A percentile compares a stretch with the other conserved stretches of the same genome.
Evolutionary conservation across 306 rosid genomes (phyloP).

Genomic region (Fagus sylvatica): DNA sequence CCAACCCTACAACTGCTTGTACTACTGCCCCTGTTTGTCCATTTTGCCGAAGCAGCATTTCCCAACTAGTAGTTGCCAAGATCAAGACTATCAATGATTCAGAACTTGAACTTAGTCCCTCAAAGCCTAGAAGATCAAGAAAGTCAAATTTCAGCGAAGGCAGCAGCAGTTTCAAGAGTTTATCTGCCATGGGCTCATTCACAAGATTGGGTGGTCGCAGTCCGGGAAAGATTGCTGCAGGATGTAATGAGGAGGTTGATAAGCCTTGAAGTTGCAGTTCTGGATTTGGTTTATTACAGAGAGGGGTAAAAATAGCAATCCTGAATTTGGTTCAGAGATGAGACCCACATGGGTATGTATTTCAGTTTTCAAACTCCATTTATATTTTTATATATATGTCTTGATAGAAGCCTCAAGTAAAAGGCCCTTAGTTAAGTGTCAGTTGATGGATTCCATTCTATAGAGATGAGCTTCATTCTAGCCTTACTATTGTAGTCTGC

Average conservation of each 20-base stretch:
- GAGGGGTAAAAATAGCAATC: conserved; percentile 16
- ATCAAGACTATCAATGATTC: conserved; percentile 38
- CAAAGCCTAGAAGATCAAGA: conserved; percentile 70
- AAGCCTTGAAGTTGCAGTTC: conserved; percentile 32
- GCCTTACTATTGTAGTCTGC: conserved; percentile 15
- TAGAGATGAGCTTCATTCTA: conserved; percentile 10
- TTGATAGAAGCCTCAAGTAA: neutral
- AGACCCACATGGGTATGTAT: conserved; percentile 17
- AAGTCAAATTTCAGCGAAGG: conserved; percentile 85
- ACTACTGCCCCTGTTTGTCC: conserved; percentile 69
- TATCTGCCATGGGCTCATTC: conserved; percentile 72
- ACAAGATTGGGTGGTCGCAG: conserved; percentile 58
- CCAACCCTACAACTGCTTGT: conserved; percentile 45
- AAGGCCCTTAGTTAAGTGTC: neutral
- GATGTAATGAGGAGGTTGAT: conserved; percentile 40
- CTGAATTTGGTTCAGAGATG: conserved; percentile 10
- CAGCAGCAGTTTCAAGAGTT: conserved; percentile 86
- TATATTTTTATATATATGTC: neutral
- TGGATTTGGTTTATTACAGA: conserved; percentile 14
- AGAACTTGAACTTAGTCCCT: conserved; percentile 59
- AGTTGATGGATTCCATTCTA: neutral
- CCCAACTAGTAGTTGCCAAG: conserved; percentile 62
- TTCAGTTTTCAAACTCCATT: conserved; percentile 4
- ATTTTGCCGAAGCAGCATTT: conserved; percentile 73
- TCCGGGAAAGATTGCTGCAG: conserved; percentile 57